These are phyloP conservation scores for Gossypioides kirkii DNA, from an alignment of 345 rosid genomes.

Conservation along the genomic window DNA sequence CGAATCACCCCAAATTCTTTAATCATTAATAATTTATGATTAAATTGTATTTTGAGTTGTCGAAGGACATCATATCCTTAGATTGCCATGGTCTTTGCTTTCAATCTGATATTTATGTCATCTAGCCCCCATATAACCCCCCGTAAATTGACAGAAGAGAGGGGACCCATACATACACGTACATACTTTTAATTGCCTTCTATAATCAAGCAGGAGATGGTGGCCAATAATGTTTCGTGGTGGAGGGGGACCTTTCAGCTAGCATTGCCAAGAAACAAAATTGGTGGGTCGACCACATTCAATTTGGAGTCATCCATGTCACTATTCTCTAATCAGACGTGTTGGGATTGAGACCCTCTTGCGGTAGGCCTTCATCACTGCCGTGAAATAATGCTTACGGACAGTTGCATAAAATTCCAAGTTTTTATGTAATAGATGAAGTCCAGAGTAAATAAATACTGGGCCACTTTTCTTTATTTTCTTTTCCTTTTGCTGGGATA, in stretches of 20 bases:
- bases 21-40: no score
- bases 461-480: neutral
- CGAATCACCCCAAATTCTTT: neutral
- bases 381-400: neutral
- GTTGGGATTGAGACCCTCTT: neutral
- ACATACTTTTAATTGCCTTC: neutral
- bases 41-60: no score
- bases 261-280: neutral
- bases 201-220: neutral
- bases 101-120: neutral
- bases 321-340: neutral
- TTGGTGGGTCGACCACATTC: neutral
- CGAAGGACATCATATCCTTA: neutral
- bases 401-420: neutral
- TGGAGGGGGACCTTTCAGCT: neutral
- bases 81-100: neutral
- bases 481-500: neutral
- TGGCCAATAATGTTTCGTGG: neutral
- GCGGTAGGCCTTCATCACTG: neutral
- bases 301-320: neutral
- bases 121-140: neutral
- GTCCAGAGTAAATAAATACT: neutral
- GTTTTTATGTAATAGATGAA: neutral
- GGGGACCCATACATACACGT: neutral
- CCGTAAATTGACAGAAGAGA: neutral